A percentile compares a stretch with the other conserved stretches of the same genome.
phyloP scores from a whole-genome alignment of 2,329 filamentous ascomycete genomes.

The Fusarium sp. region DNA sequence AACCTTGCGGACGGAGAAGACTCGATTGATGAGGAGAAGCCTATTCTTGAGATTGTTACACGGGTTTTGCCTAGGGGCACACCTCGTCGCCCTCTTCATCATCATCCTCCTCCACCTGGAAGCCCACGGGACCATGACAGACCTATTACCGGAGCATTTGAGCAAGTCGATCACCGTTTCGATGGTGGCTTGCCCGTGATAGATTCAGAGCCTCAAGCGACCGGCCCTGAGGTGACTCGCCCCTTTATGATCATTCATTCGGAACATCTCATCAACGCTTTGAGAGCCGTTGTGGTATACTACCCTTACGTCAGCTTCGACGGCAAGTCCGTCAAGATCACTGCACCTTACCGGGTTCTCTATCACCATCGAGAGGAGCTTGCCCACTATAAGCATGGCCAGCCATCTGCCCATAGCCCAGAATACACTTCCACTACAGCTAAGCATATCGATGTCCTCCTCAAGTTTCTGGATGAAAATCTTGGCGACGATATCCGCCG shows the following conservation, averaged over 20 bases:
- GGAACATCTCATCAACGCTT: conserved; percentile 59
- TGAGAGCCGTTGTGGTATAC: conserved; percentile 62
- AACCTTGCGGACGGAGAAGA: conserved; percentile 35
- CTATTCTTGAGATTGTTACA: conserved; percentile 60
- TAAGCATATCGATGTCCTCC: conserved; percentile 60
- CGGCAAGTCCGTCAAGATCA: conserved; percentile 54
- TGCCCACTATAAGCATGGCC: conserved; percentile 56
- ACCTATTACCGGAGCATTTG: conserved; percentile 49
- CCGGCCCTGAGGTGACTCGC: conserved; percentile 48
- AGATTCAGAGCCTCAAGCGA: conserved; percentile 42
- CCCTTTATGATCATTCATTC: conserved; percentile 61
- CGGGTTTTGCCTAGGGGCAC: conserved; percentile 49
- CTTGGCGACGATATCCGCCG: conserved; percentile 54
- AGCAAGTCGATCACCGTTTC: conserved; percentile 41
- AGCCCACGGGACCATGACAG: conserved; percentile 36
- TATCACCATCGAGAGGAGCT: conserved; percentile 61
- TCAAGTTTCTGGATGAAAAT: conserved; percentile 58
- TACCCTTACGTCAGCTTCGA: conserved; percentile 59
- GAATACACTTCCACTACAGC: conserved; percentile 58
- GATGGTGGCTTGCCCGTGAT: conserved; percentile 47
- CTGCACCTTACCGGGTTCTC: conserved; percentile 62
- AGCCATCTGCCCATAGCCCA: conserved; percentile 56
- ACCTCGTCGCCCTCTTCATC: conserved; percentile 3
- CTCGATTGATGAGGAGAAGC: conserved; percentile 41
- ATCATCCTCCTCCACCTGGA: conserved; percentile 9